Evolutionary conservation across 2,329 filamentous ascomycete genomes (phyloP), one percentile per base, ranked within the genome.

Genomic region (Aspergillus caelatus): DNA sequence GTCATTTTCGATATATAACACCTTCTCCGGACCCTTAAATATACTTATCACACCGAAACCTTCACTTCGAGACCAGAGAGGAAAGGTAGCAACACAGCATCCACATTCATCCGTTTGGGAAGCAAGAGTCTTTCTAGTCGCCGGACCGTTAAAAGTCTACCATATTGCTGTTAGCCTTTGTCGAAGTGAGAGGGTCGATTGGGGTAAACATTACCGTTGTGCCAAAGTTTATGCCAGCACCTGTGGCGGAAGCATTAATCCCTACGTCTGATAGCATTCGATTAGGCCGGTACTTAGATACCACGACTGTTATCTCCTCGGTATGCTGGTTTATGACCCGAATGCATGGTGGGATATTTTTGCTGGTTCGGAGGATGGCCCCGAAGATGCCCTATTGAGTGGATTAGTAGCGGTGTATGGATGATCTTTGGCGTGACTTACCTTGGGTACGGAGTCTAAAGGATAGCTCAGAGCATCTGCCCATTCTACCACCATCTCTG

Each of bases 1-100:
- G 28, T 62, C 61, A 39, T 62, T 62, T 48, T 62, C 61, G 36
- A 55, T 58, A 46, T 58, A 62, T n/a, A 62, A n/a, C 1, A 26
- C 26, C 7, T 30, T n/a, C 7, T 48, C 48, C 0, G 55, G 30
- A 12, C 55, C 55, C n/a, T 21, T 54, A 10, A 62, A 62, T 3
- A 62, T 48, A 6, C 23, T 58, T 14, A 62, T 48, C 16, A 62
- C 61, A 10, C 55, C 61, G 16, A 62, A 62, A 2, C 61, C 56
- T 11, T 58, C 61, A 3, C 52, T 53, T 4, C 56, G 43, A 26
- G 61, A 58, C 61, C 61, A 62, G 12, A 62, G 61, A 6, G 61
- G 61, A 55, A 58, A 62, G 0, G 43, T 50, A 3, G 34, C 61
- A 21, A 14, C 41, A 2, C 56, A 62, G 11, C 32, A 19, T 7